A percentile compares a stretch with the other conserved stretches of the same genome.
Conservation (phyloP, 2,329 filamentous ascomycete species). For the Penicillium glabrum region DNA sequence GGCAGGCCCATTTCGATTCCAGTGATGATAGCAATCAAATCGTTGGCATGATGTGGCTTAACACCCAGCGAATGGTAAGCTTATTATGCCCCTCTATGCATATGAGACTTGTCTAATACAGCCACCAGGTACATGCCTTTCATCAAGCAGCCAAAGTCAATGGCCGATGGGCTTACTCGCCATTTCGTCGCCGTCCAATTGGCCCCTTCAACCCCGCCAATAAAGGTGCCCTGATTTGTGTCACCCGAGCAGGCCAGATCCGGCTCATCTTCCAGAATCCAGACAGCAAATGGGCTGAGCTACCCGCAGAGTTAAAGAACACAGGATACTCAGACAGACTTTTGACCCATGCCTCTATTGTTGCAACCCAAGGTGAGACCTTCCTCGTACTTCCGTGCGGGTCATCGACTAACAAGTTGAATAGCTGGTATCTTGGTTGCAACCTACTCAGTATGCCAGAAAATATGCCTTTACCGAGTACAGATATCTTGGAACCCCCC, state of each 20-base stretch:
- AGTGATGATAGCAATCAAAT: constrained; percentile 74
- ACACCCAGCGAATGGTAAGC: constrained; percentile 53
- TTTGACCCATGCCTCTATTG: constrained; percentile 76
- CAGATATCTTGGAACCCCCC: constrained; percentile 71
- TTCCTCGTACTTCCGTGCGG: constrained; percentile 6
- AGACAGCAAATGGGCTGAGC: constrained; percentile 70
- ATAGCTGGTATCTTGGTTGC: constrained; percentile 36
- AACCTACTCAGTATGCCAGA: constrained; percentile 58
- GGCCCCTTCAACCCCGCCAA: constrained; percentile 68
- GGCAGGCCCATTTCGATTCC: constrained; percentile 65
- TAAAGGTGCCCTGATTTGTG: constrained; percentile 72
- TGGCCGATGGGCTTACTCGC: constrained; percentile 68
- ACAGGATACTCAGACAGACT: constrained; percentile 70
- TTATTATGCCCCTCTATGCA: neutral
- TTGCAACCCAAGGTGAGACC: constrained; percentile 67
- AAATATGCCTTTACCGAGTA: constrained; percentile 72
- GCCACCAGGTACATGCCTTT: constrained; percentile 40
- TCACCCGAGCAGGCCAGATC: constrained; percentile 72
- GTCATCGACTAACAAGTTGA: constrained; percentile 7
- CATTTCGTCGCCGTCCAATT: constrained; percentile 62
- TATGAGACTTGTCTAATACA: neutral
- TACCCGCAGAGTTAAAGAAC: constrained; percentile 71
- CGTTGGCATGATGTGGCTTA: constrained; percentile 84
- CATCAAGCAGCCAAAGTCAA: constrained; percentile 64
- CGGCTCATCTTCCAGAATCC: constrained; percentile 76